These are phyloP conservation scores for Zelopaecilomyces penicillatus DNA, from an alignment of 2,329 filamentous ascomycete species.

Conservation along the genomic window DNA sequence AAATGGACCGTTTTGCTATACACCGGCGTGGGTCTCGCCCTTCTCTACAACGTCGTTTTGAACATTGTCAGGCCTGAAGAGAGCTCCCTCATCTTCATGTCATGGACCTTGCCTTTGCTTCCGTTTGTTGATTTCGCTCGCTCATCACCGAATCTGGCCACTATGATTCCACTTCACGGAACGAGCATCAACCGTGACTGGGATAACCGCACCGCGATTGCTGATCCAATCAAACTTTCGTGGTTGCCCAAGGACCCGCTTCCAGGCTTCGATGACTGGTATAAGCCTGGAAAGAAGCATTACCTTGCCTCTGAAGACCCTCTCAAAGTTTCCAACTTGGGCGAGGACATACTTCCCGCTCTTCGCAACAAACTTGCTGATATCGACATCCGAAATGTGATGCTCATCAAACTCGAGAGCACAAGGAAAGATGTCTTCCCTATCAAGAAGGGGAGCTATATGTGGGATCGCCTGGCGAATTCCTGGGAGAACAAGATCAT, in stretches of 20 bases:
- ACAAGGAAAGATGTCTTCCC: conserved; percentile 37
- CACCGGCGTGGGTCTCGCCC: conserved; percentile 3
- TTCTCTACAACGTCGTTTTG: conserved; percentile 16
- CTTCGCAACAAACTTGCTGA: conserved; percentile 18
- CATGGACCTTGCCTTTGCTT: conserved; percentile 23
- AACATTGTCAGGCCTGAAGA: conserved; percentile 18
- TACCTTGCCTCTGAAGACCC: conserved; percentile 30
- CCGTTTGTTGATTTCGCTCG: conserved; percentile 24
- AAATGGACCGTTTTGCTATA: conserved; percentile 7
- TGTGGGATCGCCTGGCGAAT: conserved; percentile 24
- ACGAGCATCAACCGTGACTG: conserved; percentile 17
- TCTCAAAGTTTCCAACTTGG: conserved; percentile 30
- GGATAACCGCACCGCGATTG: conserved; percentile 22
- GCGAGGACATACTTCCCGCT: conserved; percentile 21
- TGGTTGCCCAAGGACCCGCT: conserved; percentile 20
- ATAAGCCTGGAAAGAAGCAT: conserved; percentile 14
- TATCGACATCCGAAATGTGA: conserved; percentile 31
- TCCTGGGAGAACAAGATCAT: conserved; percentile 24
- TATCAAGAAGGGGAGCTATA: conserved; percentile 29
- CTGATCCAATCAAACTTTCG: conserved; percentile 12
- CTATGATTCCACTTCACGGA: conserved; percentile 15
- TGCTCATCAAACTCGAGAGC: conserved; percentile 34
- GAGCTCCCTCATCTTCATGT: conserved; percentile 23
- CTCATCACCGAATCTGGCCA: conserved; percentile 18
- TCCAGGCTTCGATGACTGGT: conserved; percentile 22